Base-by-base conservation (phyloP, 768 basidiomycete genomes). In the Tricholoma sp. region DNA sequence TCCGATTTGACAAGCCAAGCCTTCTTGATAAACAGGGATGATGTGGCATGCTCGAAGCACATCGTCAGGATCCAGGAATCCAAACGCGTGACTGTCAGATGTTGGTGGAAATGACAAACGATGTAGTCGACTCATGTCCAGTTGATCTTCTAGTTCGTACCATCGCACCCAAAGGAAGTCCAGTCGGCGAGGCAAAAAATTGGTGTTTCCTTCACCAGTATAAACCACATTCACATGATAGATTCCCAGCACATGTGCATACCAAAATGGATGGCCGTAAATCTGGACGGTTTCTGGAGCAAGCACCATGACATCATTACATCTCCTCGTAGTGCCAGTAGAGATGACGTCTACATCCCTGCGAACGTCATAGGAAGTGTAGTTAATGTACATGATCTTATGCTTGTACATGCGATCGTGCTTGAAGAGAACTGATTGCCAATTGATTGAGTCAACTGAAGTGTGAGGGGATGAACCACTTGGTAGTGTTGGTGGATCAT, bases 11-110 rank as follows among this genome's bases (percentile, higher is more conserved):
- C 37, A 39, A 39, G 37, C 37, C 15, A 15, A 39, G 37, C 37
- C 37, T 39, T 39, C 37, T 39, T 13, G 37, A 39, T 10, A 39
- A 9, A 39, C 17, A 31, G 61, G 63, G 17, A 65, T 59, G 1
- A 65, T 34, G 42, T 65, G 63, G n/a, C 52, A 37, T 1, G 36
- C 61, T 5, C 59, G 33, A 12, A 64, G 54, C 12, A 64, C 55
- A 65, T n/a, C n/a, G n/a, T n/a, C n/a, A n/a, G n/a, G n/a, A n/a
- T n/a, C n/a, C n/a, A n/a, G n/a, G n/a, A n/a, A 65, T 18, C 59
- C 59, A 52, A 65, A 65, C 2, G 37, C 4, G 4, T 39, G 59
- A 54, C 18, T 8, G 13, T 31, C 4, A 17, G 33, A 2, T 2
- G 6, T n/a, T 31, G 11, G 15, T 31, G 28, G 49, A 13, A 31